Evolutionary conservation across 2,329 filamentous ascomycete genomes (phyloP).

Genomic region (Alternaria incomplexa): DNA sequence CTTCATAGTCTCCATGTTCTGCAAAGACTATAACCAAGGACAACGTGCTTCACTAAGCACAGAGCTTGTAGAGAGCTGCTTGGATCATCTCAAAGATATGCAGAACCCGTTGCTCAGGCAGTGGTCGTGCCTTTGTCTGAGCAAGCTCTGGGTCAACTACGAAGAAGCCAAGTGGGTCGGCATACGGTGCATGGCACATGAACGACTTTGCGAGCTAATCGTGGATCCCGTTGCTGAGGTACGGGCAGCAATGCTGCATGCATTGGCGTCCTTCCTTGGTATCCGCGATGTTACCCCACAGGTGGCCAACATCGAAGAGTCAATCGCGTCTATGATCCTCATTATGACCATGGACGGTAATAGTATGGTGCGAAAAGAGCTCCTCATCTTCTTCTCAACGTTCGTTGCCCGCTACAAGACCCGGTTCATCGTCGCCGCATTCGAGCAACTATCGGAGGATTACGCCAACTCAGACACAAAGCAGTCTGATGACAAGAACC

Average conservation of each 20-base stretch:
- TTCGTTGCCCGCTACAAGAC: slow-evolving; percentile 90
- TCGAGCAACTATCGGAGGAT: slow-evolving; percentile 87
- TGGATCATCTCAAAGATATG: slow-evolving; percentile 81
- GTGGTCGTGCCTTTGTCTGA: slow-evolving; percentile 95
- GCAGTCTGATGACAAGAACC: slow-evolving; percentile 31
- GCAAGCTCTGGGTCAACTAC: slow-evolving; percentile 90
- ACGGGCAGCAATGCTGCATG: slow-evolving; percentile 88
- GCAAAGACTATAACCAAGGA: slow-evolving; percentile 90
- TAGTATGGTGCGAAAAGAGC: slow-evolving; percentile 89
- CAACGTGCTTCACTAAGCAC: slow-evolving; percentile 90
- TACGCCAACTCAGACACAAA: slow-evolving; percentile 47
- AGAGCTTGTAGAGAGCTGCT: slow-evolving; percentile 87
- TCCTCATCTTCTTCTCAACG: slow-evolving; percentile 90
- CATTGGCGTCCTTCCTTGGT: slow-evolving; percentile 90
- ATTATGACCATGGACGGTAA: slow-evolving; percentile 94
- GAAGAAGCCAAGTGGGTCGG: slow-evolving; percentile 94
- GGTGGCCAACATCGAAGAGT: slow-evolving; percentile 88
- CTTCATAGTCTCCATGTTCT: slow-evolving; percentile 96
- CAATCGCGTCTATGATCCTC: slow-evolving; percentile 84
- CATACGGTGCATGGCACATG: slow-evolving; percentile 85
- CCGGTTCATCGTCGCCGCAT: slow-evolving; percentile 90
- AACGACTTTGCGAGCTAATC: slow-evolving; percentile 78
- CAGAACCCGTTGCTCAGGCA: slow-evolving; percentile 89
- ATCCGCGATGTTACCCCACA: slow-evolving; percentile 92
- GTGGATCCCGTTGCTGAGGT: slow-evolving; percentile 92